A percentile compares a stretch with the other conserved stretches of the same genome.
phyloP scores from a whole-genome alignment of 2,329 filamentous ascomycete species.

The Rutstroemia sp. region DNA sequence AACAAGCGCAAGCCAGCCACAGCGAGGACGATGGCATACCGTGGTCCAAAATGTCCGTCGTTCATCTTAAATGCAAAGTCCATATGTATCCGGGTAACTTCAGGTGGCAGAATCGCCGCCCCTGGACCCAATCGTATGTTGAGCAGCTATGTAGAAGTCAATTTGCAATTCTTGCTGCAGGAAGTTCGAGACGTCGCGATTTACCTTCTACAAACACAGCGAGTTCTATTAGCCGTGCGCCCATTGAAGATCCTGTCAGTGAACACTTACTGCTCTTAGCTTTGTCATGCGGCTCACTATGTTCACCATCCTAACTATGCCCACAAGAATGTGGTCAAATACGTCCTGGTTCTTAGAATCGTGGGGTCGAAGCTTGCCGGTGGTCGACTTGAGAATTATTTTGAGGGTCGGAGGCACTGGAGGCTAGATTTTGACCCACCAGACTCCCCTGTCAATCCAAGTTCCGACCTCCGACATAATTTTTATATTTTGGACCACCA shows the following conservation, averaged over 20 bases:
- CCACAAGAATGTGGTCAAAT: neutral
- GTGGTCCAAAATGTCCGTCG: slow-evolving; percentile 64
- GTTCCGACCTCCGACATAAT: slow-evolving; percentile 8
- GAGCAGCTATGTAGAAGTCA: slow-evolving; percentile 50
- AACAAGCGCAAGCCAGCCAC: neutral
- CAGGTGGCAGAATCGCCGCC: slow-evolving; percentile 69
- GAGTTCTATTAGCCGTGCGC: slow-evolving; percentile 13
- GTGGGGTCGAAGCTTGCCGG: slow-evolving; percentile 3
- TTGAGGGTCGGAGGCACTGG: slow-evolving; percentile 5
- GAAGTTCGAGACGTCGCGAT: slow-evolving; percentile 7
- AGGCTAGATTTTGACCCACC: neutral
- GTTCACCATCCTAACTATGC: slow-evolving; percentile 39
- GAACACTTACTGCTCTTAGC: slow-evolving; percentile 58
- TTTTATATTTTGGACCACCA: neutral
- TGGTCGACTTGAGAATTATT: slow-evolving; percentile 8
- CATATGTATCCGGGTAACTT: slow-evolving; percentile 68
- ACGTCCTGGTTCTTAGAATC: neutral
- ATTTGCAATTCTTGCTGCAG: slow-evolving; percentile 13
- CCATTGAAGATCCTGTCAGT: neutral
- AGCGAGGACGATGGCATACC: slow-evolving; percentile 38
- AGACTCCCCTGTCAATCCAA: neutral
- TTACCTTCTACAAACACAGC: slow-evolving; percentile 36
- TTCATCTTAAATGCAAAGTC: slow-evolving; percentile 57
- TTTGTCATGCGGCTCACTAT: slow-evolving; percentile 65
- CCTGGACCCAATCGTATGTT: slow-evolving; percentile 73